phyloP scores from a whole-genome alignment of 23 red algal species.

The Gracilaria gracilis region DNA sequence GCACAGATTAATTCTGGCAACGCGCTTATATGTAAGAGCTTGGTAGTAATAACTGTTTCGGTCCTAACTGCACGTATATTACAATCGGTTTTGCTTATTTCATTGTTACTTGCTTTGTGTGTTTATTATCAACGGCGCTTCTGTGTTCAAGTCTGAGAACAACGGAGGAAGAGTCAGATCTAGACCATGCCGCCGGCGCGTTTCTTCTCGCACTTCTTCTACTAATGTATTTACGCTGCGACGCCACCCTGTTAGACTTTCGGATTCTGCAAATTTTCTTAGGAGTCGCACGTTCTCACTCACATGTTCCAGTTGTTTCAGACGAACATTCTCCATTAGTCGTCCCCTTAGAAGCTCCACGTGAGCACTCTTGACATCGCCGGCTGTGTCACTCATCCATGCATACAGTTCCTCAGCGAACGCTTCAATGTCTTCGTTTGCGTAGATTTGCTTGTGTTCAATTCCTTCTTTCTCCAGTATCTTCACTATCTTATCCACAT shows the following conservation, averaged over 20 bases:
- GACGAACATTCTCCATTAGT: constrained; percentile 44
- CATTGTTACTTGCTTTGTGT: neutral
- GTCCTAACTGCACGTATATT: neutral
- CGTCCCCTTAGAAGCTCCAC: constrained; percentile 66
- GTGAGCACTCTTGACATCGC: constrained; percentile 61
- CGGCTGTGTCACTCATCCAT: constrained; percentile 37
- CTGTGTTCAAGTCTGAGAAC: neutral
- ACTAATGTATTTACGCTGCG: neutral
- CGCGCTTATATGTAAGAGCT: neutral
- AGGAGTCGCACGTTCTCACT: constrained; percentile 35
- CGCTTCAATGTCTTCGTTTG: constrained; percentile 10
- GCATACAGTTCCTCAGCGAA: constrained; percentile 39
- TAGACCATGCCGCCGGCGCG: constrained; percentile 23
- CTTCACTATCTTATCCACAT: neutral
- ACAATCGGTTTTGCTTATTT: constrained; percentile 20
- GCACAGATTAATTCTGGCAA: neutral
- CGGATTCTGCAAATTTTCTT: constrained; percentile 29
- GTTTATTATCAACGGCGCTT: neutral
- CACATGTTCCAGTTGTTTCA: constrained; percentile 51
- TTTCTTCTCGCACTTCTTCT: constrained; percentile 13
- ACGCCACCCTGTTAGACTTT: constrained; percentile 35
- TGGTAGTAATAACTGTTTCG: neutral
- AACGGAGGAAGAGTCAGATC: neutral
- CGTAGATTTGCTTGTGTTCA: constrained; percentile 41
- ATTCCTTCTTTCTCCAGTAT: constrained; percentile 16